Base-by-base conservation (phyloP, 805 yeast species). In the Ogataea chonburiensis region DNA sequence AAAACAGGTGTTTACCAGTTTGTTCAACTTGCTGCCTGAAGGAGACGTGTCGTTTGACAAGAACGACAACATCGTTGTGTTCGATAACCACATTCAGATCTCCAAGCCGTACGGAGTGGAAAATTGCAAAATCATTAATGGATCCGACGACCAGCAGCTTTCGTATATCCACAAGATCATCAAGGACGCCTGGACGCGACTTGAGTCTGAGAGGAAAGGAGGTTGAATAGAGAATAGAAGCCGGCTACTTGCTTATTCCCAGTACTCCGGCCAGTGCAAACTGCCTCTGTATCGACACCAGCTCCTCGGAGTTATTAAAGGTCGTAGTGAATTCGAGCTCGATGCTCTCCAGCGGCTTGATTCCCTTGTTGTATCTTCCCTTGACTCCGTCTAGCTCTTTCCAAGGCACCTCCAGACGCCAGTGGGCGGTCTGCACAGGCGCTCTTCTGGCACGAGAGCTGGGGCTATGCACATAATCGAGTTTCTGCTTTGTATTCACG, bases 381-480 rank as follows among this genome's bases (percentile, higher is more conserved):
- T 71, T 70, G 39, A 68, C 68, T 0, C 95, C 94, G 57, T 85
- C 94, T 47, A 81, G 62, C 0, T 73, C 69, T 3, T 65, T 63
- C 80, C 81, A 77, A 24, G 52, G 45, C 5, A 44, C 18, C 19
- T 26, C 37, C 3, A 38, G 10, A 13, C 19, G 27, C 31, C 36
- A 41, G 4, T 11, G 11, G 9, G 31, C 37, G 14, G 19, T 11
- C 21, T 31, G 38, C 4, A 18, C 17, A 2, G 34, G 34, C 4
- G 17, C 31, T 12, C 24, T 31, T 19, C 25, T 21, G 10, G 27
- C 31, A 14, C 23, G 20, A 2, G 32, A 27, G 23, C 19, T 33
- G 7, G 38, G 29, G 13, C 31, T 27, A 26, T 28, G 31, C 23
- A 37, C 34, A 12, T 20, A 30, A 9, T 36, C 28, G 30, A 24